phyloP scores from a whole-genome alignment of 2,329 filamentous ascomycete genomes.

The Orbilia blumenaviensis region DNA sequence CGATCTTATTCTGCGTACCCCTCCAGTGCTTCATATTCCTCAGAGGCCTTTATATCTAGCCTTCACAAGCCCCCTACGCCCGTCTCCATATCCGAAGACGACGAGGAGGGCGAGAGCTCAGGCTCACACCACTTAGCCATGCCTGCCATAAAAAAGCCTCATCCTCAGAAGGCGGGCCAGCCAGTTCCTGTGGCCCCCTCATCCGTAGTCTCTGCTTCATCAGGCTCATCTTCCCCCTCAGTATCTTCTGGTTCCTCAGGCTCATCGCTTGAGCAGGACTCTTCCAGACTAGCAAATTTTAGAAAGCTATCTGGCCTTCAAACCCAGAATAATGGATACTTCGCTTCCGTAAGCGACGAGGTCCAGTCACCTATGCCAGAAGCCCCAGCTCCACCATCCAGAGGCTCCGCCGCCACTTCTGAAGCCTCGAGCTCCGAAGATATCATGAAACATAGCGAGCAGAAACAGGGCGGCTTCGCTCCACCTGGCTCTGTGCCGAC shows the following conservation, averaged over 20 bases:
- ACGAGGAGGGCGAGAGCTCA: neutral
- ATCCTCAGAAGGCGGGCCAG: conserved; percentile 42
- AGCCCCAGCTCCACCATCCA: conserved; percentile 47
- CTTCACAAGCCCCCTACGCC: conserved; percentile 46
- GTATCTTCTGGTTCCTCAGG: conserved; percentile 46
- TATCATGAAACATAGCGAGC: conserved; percentile 34
- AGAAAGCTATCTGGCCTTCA: conserved; percentile 49
- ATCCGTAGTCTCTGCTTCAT: conserved; percentile 48
- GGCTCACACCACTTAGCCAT: conserved; percentile 31
- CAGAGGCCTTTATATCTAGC: neutral
- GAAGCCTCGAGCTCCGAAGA: conserved; percentile 46
- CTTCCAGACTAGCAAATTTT: conserved; percentile 42
- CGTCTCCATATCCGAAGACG: conserved; percentile 43
- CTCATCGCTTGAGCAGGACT: conserved; percentile 31
- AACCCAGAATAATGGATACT: conserved; percentile 51
- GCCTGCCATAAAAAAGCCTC: conserved; percentile 52
- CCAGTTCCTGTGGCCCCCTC: conserved; percentile 47
- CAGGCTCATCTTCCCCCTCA: conserved; percentile 48
- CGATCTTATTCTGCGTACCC: conserved; percentile 47
- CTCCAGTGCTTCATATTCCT: conserved; percentile 10
- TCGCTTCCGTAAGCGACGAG: conserved; percentile 50
- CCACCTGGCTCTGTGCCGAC: conserved; percentile 7
- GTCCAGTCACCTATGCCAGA: conserved; percentile 51
- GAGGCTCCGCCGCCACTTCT: conserved; percentile 46
- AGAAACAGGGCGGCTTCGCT: conserved; percentile 10